Evolutionary conservation across 2,329 filamentous ascomycete species (phyloP).

Genomic region (Ophiostoma angusticollis): DNA sequence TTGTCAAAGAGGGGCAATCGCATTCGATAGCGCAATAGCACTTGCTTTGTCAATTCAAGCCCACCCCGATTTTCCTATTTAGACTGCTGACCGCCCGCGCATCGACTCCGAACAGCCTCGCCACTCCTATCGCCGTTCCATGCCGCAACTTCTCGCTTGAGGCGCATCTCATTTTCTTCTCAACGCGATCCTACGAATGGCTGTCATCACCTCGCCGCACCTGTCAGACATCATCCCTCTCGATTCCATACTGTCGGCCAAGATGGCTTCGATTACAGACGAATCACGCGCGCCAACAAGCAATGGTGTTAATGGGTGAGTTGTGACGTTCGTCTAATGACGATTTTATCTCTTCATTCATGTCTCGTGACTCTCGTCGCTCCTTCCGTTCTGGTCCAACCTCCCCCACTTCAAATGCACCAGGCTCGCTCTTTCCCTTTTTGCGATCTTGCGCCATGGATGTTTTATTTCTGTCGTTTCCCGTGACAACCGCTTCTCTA

Average conservation of each 20-base stretch:
- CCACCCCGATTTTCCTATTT: background rate
- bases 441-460: background rate
- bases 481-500: background rate
- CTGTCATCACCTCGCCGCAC: constrained; percentile 40
- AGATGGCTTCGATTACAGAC: constrained; percentile 38
- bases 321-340: constrained; percentile 16
- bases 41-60: background rate
- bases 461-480: constrained; percentile 1
- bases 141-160: constrained; percentile 22
- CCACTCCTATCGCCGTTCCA: constrained; percentile 21
- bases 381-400: background rate
- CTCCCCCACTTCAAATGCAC: no score
- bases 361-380: background rate
- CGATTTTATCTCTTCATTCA: background rate
- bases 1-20: background rate
- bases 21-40: background rate
- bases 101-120: background rate
- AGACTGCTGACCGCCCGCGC: constrained; percentile 1
- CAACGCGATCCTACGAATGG: constrained; percentile 26
- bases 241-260: constrained; percentile 37
- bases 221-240: constrained; percentile 25
- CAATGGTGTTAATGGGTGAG: constrained; percentile 43
- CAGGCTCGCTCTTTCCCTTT: constrained; percentile 1
- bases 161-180: constrained; percentile 14
- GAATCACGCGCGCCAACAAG: constrained; percentile 16